Evolutionary conservation across 495 filamentous ascomycete species (phyloP).

Genomic region (Penicillium argentinense): DNA sequence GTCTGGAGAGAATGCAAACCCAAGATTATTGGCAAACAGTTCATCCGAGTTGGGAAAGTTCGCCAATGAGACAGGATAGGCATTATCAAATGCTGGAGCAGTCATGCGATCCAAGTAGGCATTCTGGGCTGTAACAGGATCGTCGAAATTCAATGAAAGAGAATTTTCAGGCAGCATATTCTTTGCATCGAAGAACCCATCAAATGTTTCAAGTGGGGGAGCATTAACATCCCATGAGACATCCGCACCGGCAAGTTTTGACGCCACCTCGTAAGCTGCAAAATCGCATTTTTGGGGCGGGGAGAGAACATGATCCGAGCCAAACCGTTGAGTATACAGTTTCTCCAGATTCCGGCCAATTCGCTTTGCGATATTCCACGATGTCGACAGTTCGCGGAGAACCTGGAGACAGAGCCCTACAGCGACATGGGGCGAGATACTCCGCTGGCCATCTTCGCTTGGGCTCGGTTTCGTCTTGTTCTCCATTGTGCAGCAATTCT

Average conservation of each 20-base stretch:
- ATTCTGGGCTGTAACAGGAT: neutral
- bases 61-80: neutral
- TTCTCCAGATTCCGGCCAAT: constrained; percentile 26
- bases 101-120: neutral
- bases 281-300: neutral
- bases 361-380: constrained; percentile 28
- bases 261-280: neutral
- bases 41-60: constrained; percentile 10
- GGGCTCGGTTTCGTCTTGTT: neutral
- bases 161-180: neutral
- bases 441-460: neutral
- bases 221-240: neutral
- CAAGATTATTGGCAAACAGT: constrained; percentile 22
- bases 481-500: constrained; percentile 16
- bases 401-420: constrained; percentile 19
- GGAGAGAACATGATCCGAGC: constrained; percentile 10
- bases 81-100: neutral
- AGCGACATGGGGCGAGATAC: constrained; percentile 12
- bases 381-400: constrained; percentile 23
- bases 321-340: constrained; percentile 19
- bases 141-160: neutral
- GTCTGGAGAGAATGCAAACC: constrained; percentile 25
- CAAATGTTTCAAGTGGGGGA: constrained; percentile 4
- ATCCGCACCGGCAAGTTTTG: neutral
- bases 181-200: constrained; percentile 7